Evolutionary conservation across 768 basidiomycete species (phyloP).

Genomic region (Macrolepiota albuminosa): DNA sequence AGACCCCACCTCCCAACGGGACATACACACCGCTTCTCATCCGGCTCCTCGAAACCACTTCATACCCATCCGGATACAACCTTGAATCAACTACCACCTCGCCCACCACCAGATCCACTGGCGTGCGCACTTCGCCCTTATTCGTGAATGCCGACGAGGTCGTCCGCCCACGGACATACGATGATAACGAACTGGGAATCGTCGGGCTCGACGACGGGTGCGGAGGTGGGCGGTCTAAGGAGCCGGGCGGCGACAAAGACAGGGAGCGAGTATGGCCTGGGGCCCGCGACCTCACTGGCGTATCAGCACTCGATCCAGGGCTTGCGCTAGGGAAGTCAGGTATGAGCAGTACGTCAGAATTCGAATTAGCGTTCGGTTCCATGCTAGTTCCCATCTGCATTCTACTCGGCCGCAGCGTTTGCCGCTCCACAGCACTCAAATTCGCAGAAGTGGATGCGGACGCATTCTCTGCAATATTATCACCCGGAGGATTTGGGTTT

Average conservation of each 20-base stretch:
- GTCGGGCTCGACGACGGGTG: slow-evolving; percentile 24
- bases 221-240: slow-evolving; percentile 18
- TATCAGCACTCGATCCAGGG: background rate
- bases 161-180: slow-evolving; percentile 29
- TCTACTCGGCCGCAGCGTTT: slow-evolving; percentile 37
- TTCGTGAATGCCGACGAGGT: slow-evolving; percentile 57
- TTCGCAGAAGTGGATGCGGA: background rate
- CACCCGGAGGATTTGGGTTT: slow-evolving; percentile 5
- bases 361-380: background rate
- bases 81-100: slow-evolving; percentile 82
- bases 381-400: slow-evolving; percentile 21
- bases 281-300: background rate
- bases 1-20: slow-evolving; percentile 20
- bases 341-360: background rate
- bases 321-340: background rate
- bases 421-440: slow-evolving; percentile 24
- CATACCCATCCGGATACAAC: slow-evolving; percentile 74
- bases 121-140: slow-evolving; percentile 55
- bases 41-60: slow-evolving; percentile 41
- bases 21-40: slow-evolving; percentile 31
- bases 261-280: background rate
- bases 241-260: slow-evolving; percentile 14
- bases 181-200: slow-evolving; percentile 6
- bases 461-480: background rate
- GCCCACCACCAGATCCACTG: slow-evolving; percentile 68